Conservation (phyloP, 176 grass and related monocot genomes). For the Triticum monococcum region DNA sequence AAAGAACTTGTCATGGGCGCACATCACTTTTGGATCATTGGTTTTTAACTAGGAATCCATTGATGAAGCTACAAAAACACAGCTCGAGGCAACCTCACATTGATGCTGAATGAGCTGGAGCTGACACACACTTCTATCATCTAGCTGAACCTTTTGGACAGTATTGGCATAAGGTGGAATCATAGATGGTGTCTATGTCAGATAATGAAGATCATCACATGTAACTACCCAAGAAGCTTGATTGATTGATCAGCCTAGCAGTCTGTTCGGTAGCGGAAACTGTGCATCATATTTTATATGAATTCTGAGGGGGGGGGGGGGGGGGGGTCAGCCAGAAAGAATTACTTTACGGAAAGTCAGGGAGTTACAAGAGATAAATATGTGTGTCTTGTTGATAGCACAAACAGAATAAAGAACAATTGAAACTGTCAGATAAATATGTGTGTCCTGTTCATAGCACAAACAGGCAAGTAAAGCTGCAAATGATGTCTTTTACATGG, state of each 20-base stretch:
- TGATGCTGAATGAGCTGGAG: not conserved
- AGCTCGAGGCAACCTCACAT: not conserved
- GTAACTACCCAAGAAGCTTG: not conserved
- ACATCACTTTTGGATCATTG: not conserved
- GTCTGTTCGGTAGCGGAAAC: not conserved
- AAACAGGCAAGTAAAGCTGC: slow-evolving; percentile 5
- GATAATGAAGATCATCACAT: not conserved
- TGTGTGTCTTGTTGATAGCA: not conserved
- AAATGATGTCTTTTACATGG: not conserved
- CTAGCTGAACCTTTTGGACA: not conserved
- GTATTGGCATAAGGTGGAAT: not conserved
- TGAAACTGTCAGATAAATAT: not conserved
- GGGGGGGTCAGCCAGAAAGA: not conserved
- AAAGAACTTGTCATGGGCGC: not conserved
- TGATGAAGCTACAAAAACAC: not conserved
- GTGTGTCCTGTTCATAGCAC: not conserved
- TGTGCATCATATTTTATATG: not conserved
- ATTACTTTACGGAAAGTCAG: not conserved
- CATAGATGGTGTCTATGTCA: not conserved
- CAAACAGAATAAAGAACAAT: not conserved
- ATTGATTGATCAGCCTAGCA: not conserved
- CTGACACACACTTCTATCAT: not conserved
- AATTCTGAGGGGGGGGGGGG: not conserved
- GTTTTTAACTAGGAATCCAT: not conserved
- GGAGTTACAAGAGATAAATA: not conserved